A percentile compares a stretch with the other conserved stretches of the same genome.
phyloP scores from a whole-genome alignment of 1,284 basidiomycete species.

The Boletus mariae region DNA sequence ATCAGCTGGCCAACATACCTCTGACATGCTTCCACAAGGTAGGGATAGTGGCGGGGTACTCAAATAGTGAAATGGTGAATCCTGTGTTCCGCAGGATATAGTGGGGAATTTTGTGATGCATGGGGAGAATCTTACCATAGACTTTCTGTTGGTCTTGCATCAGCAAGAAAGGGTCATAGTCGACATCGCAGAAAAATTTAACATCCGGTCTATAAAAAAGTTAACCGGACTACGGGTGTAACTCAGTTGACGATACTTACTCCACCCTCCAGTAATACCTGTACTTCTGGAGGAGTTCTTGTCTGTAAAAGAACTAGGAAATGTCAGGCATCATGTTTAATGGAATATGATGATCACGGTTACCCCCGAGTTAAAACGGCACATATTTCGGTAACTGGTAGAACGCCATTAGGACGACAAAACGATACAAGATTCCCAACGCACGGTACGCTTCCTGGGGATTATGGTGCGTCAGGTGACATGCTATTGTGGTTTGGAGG shows the following conservation, averaged over 20 bases:
- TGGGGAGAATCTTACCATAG: conserved; percentile 50
- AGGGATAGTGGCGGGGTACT: conserved; percentile 83
- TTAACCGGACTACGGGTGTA: conserved; percentile 1
- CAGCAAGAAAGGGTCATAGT: conserved; percentile 85
- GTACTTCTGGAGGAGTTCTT: conserved; percentile 76
- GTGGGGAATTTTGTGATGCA: background rate
- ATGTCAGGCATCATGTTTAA: conserved; percentile 4
- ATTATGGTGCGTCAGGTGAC: background rate
- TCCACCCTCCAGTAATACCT: conserved; percentile 92
- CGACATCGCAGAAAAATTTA: conserved; percentile 83
- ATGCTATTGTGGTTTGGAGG: background rate
- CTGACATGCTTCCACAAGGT: conserved; percentile 80
- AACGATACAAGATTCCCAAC: conserved; percentile 23
- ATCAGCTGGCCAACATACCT: conserved; percentile 38
- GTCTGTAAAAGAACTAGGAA: conserved; percentile 80
- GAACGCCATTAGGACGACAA: conserved; percentile 7
- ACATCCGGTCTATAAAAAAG: conserved; percentile 61
- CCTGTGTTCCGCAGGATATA: conserved; percentile 38
- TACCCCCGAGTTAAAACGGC: conserved; percentile 91
- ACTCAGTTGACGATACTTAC: conserved; percentile 31
- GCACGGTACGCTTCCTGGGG: conserved; percentile 61
- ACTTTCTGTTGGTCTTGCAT: conserved; percentile 89
- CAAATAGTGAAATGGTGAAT: conserved; percentile 82
- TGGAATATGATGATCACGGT: conserved; percentile 24
- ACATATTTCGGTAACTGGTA: conserved; percentile 82